A percentile compares a stretch with the other conserved stretches of the same genome.
Evolutionary conservation across 148 eudicot genomes (phyloP).

Genomic region (Rhododendron kiyosumense): DNA sequence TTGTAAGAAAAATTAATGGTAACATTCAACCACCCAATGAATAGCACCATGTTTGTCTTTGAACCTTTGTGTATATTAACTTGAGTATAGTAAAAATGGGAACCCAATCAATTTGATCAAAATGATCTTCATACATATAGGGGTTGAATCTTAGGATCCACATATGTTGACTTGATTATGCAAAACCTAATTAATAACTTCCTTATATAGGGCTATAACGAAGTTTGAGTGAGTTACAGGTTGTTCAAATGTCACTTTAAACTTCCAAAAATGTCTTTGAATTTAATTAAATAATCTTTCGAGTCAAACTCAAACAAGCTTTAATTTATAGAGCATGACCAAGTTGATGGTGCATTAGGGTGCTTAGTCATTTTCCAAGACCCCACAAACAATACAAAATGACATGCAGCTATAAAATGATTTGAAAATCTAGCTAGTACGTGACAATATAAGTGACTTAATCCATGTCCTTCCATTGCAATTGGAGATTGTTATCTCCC

Average conservation of each 20-base stretch:
- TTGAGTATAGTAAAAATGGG: neutral
- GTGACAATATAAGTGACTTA: neutral
- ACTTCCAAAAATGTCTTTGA: too few species aligned
- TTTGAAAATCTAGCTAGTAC: neutral
- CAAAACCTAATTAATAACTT: too few species aligned
- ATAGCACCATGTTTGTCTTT: neutral
- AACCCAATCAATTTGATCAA: neutral
- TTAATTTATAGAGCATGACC: neutral
- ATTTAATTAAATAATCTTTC: too few species aligned
- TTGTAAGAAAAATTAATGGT: neutral
- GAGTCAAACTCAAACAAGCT: neutral
- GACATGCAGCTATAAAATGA: neutral
- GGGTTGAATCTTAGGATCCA: neutral
- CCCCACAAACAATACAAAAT: neutral
- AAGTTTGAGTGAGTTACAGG: neutral
- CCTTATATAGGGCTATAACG: neutral
- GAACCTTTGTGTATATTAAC: too few species aligned
- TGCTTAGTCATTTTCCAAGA: slow-evolving; percentile 4
- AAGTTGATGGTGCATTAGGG: neutral
- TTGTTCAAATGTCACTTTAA: too few species aligned
- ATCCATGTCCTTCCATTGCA: neutral
- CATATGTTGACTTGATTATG: neutral
- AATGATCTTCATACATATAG: neutral
- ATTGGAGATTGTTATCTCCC: neutral
- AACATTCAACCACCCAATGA: neutral